These are phyloP conservation scores for Massarina eburnea DNA, from an alignment of 2,329 filamentous ascomycete genomes.

Conservation along the genomic window DNA sequence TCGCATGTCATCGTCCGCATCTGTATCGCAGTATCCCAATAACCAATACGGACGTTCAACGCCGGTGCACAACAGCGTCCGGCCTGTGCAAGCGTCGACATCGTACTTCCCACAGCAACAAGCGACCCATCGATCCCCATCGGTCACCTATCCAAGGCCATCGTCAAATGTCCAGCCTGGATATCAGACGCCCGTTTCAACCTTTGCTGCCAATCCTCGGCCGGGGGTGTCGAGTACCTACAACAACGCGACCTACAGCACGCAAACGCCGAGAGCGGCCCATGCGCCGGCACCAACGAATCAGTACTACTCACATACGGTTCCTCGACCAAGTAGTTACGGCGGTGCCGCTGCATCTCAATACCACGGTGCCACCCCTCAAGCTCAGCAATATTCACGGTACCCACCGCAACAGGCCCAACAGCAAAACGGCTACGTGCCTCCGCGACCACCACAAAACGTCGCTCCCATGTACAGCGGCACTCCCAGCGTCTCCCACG, in stretches of 20 bases:
- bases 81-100: conserved; percentile 31
- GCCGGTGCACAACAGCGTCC: conserved; percentile 27
- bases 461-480: conserved; percentile 36
- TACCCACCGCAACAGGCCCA: conserved; percentile 32
- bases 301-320: conserved; percentile 32
- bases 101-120: conserved; percentile 40
- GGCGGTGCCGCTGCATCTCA: conserved; percentile 31
- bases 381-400: conserved; percentile 34
- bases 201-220: conserved; percentile 31
- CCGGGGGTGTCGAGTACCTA: conserved; percentile 31
- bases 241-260: conserved; percentile 20
- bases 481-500: conserved; percentile 29
- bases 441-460: conserved; percentile 37
- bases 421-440: conserved; percentile 35
- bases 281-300: conserved; percentile 26
- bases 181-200: conserved; percentile 31
- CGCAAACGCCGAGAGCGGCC: conserved; percentile 35
- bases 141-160: conserved; percentile 39
- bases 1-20: conserved; percentile 26
- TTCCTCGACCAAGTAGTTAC: conserved; percentile 30
- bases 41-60: conserved; percentile 38
- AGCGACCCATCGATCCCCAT: conserved; percentile 37
- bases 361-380: conserved; percentile 37
- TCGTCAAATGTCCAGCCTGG: conserved; percentile 29
- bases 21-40: conserved; percentile 27